These are phyloP conservation scores for Lachnellula suecica DNA, from an alignment of 2,329 filamentous ascomycete species.

Conservation along the genomic window DNA sequence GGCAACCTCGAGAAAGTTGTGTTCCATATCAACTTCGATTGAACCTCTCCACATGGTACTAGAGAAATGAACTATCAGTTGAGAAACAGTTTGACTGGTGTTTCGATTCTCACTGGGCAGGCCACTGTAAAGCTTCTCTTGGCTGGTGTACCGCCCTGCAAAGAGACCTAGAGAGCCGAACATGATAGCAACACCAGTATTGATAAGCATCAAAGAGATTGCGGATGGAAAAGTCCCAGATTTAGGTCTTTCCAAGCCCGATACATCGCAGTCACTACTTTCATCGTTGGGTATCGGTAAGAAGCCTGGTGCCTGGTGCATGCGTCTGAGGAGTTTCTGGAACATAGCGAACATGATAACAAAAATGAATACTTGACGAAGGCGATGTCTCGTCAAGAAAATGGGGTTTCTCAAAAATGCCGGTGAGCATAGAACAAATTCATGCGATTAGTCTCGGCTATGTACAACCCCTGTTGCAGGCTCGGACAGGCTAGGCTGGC, in stretches of 20 bases:
- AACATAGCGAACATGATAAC: neutral
- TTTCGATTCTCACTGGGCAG: neutral
- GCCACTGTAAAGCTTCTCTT: neutral
- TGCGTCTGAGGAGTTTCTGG: neutral
- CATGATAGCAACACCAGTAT: neutral
- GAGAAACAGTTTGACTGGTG: neutral
- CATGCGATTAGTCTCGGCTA: neutral
- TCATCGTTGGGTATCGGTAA: neutral
- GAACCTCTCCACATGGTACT: neutral
- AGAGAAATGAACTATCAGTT: neutral
- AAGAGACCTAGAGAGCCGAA: neutral
- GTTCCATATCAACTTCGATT: neutral
- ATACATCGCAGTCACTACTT: neutral
- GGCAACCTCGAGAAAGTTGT: neutral
- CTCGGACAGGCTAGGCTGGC: neutral
- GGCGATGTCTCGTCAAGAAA: too few relatives aligned
- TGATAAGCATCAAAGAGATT: too few relatives aligned
- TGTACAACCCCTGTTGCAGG: neutral
- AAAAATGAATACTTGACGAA: neutral
- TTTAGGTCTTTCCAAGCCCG: neutral
- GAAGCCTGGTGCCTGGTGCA: neutral
- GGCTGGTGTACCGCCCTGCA: neutral
- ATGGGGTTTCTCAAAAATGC: neutral
- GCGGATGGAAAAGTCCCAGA: too few relatives aligned
- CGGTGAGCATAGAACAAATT: neutral